Evolutionary conservation across 1,139 yeast species (phyloP).

Genomic region (Blastobotrys buckinghamii): DNA sequence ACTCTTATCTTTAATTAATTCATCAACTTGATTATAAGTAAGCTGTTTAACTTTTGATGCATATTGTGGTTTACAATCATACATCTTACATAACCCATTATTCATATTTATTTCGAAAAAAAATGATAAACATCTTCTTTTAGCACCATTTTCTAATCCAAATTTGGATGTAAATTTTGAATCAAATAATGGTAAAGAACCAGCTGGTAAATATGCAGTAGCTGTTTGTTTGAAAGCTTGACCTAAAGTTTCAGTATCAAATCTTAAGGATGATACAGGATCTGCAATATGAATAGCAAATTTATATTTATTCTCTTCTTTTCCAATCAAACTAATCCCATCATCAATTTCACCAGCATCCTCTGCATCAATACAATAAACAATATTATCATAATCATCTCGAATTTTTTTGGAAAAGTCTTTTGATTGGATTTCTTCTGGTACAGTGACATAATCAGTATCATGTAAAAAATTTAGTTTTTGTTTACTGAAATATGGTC

Average conservation of each 20-base stretch:
- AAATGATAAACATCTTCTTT: constrained; percentile 47
- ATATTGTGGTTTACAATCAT: constrained; percentile 32
- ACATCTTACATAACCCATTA: constrained; percentile 27
- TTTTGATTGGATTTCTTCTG: background rate
- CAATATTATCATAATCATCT: constrained; percentile 38
- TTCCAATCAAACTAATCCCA: constrained; percentile 61
- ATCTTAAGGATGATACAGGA: constrained; percentile 50
- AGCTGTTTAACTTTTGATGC: constrained; percentile 42
- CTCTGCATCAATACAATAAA: constrained; percentile 80
- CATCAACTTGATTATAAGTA: constrained; percentile 48
- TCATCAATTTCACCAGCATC: constrained; percentile 91
- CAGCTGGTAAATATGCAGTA: constrained; percentile 73
- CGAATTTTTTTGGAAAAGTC: background rate
- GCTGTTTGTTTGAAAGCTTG: constrained; percentile 50
- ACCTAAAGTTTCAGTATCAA: background rate
- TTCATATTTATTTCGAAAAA: constrained; percentile 30
- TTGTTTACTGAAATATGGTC: constrained; percentile 3
- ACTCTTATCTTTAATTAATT: constrained; percentile 27
- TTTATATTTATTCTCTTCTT: constrained; percentile 31
- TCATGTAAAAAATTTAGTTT: background rate
- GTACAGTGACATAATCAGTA: background rate
- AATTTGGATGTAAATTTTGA: constrained; percentile 38
- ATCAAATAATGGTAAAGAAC: constrained; percentile 69
- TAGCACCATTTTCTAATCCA: constrained; percentile 7
- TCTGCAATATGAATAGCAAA: constrained; percentile 81